phyloP scores from a whole-genome alignment of 495 filamentous ascomycete species.

The Penicillium desertorum region DNA sequence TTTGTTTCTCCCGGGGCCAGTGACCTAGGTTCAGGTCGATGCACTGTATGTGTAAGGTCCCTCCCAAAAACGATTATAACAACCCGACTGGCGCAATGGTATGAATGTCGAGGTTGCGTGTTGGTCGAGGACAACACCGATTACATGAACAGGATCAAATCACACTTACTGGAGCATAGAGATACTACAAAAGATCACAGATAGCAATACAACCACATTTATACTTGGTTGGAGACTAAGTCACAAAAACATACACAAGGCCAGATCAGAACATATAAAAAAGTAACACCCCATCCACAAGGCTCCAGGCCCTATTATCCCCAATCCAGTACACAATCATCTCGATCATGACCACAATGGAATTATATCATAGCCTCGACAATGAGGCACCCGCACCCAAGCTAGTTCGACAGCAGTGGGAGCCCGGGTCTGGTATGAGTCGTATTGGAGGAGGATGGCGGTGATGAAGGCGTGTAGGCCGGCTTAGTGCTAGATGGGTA shows the following conservation, averaged over 20 bases:
- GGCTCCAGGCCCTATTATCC: conserved; percentile 14
- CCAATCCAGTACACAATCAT: conserved; percentile 11
- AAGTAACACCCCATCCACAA: conserved; percentile 20
- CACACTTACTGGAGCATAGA: background rate
- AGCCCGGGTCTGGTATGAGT: conserved; percentile 30
- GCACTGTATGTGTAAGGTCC: background rate
- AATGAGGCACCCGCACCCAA: background rate
- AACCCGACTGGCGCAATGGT: too few relatives aligned
- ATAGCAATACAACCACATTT: background rate
- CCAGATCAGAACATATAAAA: conserved; percentile 7
- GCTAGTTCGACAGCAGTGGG: conserved; percentile 29
- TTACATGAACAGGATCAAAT: background rate
- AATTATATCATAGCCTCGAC: conserved; percentile 6
- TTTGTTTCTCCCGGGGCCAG: background rate
- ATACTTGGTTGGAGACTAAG: conserved; percentile 9
- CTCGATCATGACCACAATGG: conserved; percentile 11
- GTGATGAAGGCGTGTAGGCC: conserved; percentile 21
- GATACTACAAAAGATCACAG: background rate
- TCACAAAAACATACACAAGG: conserved; percentile 21
- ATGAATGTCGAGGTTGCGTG: too few relatives aligned
- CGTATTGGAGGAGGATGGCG: conserved; percentile 29
- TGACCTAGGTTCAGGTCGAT: background rate
- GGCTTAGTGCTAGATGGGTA: conserved; percentile 32
- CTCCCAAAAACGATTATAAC: too few relatives aligned
- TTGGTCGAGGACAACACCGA: too few relatives aligned